Base-by-base conservation (phyloP, 306 rosid genomes). In the Canavalia gladiata region DNA sequence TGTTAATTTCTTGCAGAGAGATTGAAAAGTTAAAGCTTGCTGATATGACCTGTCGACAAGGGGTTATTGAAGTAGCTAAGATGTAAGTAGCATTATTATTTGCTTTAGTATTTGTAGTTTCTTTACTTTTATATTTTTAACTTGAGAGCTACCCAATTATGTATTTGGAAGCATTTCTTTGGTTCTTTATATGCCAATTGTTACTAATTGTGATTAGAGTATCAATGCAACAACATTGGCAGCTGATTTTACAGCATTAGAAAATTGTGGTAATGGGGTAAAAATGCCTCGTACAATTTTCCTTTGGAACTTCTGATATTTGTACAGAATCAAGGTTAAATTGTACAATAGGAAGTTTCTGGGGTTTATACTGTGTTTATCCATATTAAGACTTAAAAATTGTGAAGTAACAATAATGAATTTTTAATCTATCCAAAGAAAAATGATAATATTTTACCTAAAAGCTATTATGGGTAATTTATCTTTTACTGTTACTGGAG, bases 11-110 rank as follows among this genome's bases (percentile, higher is more conserved):
- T 68, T 88, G 79, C 97, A 94, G 98, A 13, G 99, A 95, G 91
- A 93, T 95, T 55, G 99, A 95, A 77, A 95, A 95, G 91, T 84
- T 95, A 81, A 93, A 90, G 93, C 98, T 91, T 69, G 86, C 98
- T 4, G 98, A 95, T 30, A 30, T 95, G 98, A 90, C 94, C 63
- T 95, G 99, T 85, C 91, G 98, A 58, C 94, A 95, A 82, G 99
- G 97, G 68, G 91, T 95, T 81, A 84, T 95, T 79, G 99, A 95
- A 88, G 97, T 95, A 51, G 99, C 99, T 76, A 95, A 95, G 87
- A 95, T 95, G 98, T 94, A 86, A 89, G 98, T 92, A 62, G 70
- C 50, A 63, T 75, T 13, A 25, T 79, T 11, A 47, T 33, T 29
- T 29, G 10, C 33, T 74, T 2, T 71, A 54, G n/a, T 82, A 62